These are phyloP conservation scores for Amborella trichopoda DNA, from an alignment of 164 flowering plant genomes.

Conservation along the genomic window DNA sequence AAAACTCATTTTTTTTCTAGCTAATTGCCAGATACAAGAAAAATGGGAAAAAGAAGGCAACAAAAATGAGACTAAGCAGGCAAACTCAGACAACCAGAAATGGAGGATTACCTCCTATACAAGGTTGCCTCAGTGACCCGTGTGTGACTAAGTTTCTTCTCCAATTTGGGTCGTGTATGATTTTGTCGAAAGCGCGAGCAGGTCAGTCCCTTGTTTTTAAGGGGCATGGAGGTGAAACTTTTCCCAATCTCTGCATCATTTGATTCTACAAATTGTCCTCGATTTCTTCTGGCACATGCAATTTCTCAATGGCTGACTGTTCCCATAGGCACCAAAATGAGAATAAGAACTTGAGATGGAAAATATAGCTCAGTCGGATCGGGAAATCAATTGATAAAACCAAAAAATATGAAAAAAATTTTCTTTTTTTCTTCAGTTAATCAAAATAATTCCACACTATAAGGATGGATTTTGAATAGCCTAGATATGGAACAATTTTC, in stretches of 20 bases:
- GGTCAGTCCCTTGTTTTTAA: conserved; percentile 5
- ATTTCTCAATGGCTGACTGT: conserved; percentile 91
- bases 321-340: conserved; percentile 2
- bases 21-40: too few species aligned
- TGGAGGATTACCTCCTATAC: too few species aligned
- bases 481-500: not conserved
- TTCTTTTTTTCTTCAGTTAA: not conserved
- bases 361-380: not conserved
- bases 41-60: too few species aligned
- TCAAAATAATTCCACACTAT: not conserved
- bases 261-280: conserved; percentile 39
- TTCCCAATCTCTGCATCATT: not conserved
- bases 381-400: not conserved
- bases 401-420: not conserved
- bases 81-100: too few species aligned
- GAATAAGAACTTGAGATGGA: not conserved
- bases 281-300: conserved; percentile 85
- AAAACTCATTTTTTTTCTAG: too few species aligned
- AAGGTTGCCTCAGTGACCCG: too few species aligned
- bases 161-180: too few species aligned
- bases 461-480: not conserved
- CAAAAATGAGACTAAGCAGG: too few species aligned
- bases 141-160: too few species aligned
- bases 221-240: not conserved
- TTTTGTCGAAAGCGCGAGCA: conserved; percentile 22